Evolutionary conservation across 2,329 filamentous ascomycete genomes (phyloP), one percentile per base, ranked within the genome.

Genomic region (Macroventuria anomochaeta): DNA sequence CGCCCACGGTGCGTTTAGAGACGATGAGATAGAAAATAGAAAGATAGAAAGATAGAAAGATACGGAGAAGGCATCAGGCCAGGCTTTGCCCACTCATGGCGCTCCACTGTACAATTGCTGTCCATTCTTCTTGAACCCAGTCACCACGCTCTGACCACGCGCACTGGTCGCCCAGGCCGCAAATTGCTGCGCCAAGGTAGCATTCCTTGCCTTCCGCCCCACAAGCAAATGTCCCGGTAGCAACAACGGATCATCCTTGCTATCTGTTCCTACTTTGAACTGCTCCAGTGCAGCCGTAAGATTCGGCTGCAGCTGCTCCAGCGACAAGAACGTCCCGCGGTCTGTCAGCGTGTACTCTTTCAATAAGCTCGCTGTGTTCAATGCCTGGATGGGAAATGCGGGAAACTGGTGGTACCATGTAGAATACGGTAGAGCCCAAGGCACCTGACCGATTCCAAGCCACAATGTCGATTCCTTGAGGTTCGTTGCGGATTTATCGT

Each of bases 401-500:
- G 77, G 74, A 58, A 73, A 80, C 41, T 79, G 72, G 55, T 81
- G 79, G 43, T 81, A 81, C 79, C 78, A 81, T 1, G 70, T 75
- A 0, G 78, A 78, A 58, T 76, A 76, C 3, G 72, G 66, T 1
- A 73, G 73, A 0, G 77, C 75, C 79, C 79, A 81, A 0, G 78
- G 78, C 3, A 77, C 75, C 62, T 80, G 79, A 4, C 79, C 80
- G 28, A 81, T 79, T 0, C 66, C 63, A 3, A 77, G 71, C 78
- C 79, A 82, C 2, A 81, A 62, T 31, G 72, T 57, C 0, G 76
- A 76, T 44, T 81, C 80, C 53, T 80, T 80, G 42, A 81, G 79
- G 53, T 80, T 81, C 3, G 77, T 80, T 0, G 79, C 79, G 2
- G 77, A 80, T 60, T 81, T 81, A 55, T 81, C 79, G 42, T 73